phyloP scores from a whole-genome alignment of 441 rosid species.

The Erodium trifolium region DNA sequence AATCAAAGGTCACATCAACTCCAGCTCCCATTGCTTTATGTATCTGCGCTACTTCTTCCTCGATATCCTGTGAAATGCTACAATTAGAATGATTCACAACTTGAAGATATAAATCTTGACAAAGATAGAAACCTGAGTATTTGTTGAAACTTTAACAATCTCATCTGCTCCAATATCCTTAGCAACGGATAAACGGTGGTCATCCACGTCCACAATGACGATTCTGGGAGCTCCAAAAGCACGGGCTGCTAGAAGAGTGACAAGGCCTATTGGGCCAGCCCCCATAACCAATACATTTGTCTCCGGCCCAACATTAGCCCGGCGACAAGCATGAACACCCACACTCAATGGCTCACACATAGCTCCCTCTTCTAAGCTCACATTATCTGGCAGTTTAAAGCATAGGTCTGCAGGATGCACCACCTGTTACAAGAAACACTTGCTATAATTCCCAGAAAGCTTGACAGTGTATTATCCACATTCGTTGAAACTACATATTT shows the following conservation, averaged over 20 bases:
- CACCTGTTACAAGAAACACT: slow-evolving; percentile 35
- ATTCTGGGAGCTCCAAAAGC: slow-evolving; percentile 88
- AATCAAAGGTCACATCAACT: slow-evolving; percentile 66
- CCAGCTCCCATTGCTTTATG: slow-evolving; percentile 49
- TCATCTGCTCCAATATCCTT: slow-evolving; percentile 68
- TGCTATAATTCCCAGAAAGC: slow-evolving; percentile 6
- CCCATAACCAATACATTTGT: slow-evolving; percentile 75
- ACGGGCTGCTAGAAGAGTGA: slow-evolving; percentile 67
- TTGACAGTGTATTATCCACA: slow-evolving; percentile 5
- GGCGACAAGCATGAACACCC: slow-evolving; percentile 83
- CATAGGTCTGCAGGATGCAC: slow-evolving; percentile 87
- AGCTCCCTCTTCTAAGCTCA: slow-evolving; percentile 92
- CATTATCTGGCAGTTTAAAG: slow-evolving; percentile 74
- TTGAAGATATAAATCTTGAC: neutral
- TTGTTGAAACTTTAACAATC: slow-evolving; percentile 53
- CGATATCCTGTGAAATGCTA: slow-evolving; percentile 45
- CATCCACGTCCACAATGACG: slow-evolving; percentile 71
- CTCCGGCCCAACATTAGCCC: slow-evolving; percentile 70
- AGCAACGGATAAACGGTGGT: slow-evolving; percentile 65
- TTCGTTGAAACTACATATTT: neutral
- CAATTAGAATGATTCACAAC: neutral
- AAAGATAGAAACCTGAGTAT: slow-evolving; percentile 35
- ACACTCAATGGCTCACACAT: slow-evolving; percentile 93
- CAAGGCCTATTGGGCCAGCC: slow-evolving; percentile 93
- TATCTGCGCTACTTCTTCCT: slow-evolving; percentile 48